Evolutionary conservation across 2,329 filamentous ascomycete genomes (phyloP), one percentile per base, ranked within the genome.

Genomic region (Teratosphaeria nubilosa): DNA sequence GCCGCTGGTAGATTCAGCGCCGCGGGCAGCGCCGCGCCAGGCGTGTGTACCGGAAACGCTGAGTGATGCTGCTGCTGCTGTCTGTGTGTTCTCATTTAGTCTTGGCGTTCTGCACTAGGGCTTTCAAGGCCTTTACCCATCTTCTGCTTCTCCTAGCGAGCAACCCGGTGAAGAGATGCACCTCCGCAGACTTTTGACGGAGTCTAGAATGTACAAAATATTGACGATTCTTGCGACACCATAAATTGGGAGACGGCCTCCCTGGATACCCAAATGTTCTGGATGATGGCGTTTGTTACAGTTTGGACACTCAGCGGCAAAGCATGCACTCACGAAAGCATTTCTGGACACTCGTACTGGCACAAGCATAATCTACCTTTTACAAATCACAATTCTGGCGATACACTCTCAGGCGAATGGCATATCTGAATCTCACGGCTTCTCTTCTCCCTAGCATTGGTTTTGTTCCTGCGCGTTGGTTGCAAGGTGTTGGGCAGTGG

Each of bases 1-100:
- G 77, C 67, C 77, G 77, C 71, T 79, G 77, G 76, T 79, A 78
- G 62, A 59, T 13, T 22, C 52, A 30, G 34, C 31, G 31, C 30
- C 25, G 31, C 20, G 31, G 41, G 20, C 41, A 48, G 16, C 41
- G 51, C 45, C 55, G 31, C 16, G 25, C 41, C 53, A 48, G 45
- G 41, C 53, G 50, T 27, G 25, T 54, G 55, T 57, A 32, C 48
- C 45, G 54, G 58, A 48, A 31, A 32, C 24, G 56, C 34, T 50
- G 22, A 31, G 30, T 34, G 24, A 53, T 53, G 27, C 31, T 53
- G 52, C 41, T 48, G 20, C n/a, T 48, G 41, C 41, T 20, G 41
- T 48, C 41, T 48, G 41, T 22, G 16, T 48, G 41, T 22, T 48
- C 16, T 48, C 20, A n/a, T 48, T 20, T 22, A 48, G 41, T 11